phyloP scores from a whole-genome alignment of 768 basidiomycete species.

The Suillus brevipes region DNA sequence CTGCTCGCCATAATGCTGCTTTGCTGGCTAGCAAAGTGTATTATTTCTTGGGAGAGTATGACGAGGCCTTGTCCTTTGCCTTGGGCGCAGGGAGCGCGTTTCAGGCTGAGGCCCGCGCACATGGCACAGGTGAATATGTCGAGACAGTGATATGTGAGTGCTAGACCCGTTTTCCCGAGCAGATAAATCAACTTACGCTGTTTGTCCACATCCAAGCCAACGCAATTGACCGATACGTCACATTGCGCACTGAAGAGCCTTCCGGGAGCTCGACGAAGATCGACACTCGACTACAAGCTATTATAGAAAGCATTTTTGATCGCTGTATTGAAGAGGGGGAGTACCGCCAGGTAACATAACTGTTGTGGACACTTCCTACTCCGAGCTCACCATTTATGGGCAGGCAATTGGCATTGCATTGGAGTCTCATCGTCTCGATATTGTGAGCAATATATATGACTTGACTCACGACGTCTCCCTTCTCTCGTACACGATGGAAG shows the following conservation, averaged over 20 bases:
- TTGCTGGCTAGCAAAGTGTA: slow-evolving; percentile 97
- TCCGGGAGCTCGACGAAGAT: slow-evolving; percentile 55
- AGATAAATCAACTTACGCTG: not conserved
- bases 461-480: slow-evolving; percentile 74
- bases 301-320: slow-evolving; percentile 88
- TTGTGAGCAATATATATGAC: slow-evolving; percentile 77
- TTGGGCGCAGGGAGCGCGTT: slow-evolving; percentile 88
- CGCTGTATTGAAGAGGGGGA: slow-evolving; percentile 88
- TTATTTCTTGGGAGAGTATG: slow-evolving; percentile 93
- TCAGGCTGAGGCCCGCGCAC: slow-evolving; percentile 63
- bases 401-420: slow-evolving; percentile 95
- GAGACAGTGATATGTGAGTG: slow-evolving; percentile 92
- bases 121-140: slow-evolving; percentile 80
- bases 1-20: slow-evolving; percentile 81
- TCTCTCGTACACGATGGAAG: slow-evolving; percentile 89
- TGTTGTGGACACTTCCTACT: not conserved
- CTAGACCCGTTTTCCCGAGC: not conserved
- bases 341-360: slow-evolving; percentile 70
- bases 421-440: slow-evolving; percentile 85
- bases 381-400: slow-evolving; percentile 6
- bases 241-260: slow-evolving; percentile 58
- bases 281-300: slow-evolving; percentile 75
- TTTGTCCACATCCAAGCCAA: slow-evolving; percentile 57
- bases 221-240: slow-evolving; percentile 93
- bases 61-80: slow-evolving; percentile 94